Percentiles rank a stretch among this genome's conserved stretches.
Evolutionary conservation across 768 basidiomycete species (phyloP).

Genomic region (Mycena sanguinolenta): DNA sequence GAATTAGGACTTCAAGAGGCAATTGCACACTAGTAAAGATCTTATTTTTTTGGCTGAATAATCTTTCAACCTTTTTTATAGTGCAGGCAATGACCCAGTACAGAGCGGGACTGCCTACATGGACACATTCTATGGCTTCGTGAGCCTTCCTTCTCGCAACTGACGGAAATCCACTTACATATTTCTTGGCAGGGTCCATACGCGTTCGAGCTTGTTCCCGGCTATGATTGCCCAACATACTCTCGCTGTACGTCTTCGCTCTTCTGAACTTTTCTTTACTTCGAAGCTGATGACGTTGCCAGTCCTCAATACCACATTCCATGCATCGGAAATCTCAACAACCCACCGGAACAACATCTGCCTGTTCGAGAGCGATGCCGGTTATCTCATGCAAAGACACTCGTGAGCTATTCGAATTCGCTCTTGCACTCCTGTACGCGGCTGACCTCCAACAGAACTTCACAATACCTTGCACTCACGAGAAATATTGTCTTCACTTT

Average conservation of each 20-base stretch:
- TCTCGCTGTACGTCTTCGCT: constrained; percentile 48
- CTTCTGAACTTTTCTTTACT: background rate
- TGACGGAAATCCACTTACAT: background rate
- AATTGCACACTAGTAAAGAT: constrained; percentile 31
- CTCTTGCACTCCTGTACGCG: background rate
- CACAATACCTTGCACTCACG: constrained; percentile 35
- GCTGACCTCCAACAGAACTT: background rate
- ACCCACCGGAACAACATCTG: constrained; percentile 64
- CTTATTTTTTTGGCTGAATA: background rate
- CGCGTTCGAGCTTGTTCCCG: constrained; percentile 63
- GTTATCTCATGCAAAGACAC: constrained; percentile 42
- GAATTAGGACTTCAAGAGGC: constrained; percentile 52
- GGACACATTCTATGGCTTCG: constrained; percentile 47
- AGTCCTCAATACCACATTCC: constrained; percentile 63
- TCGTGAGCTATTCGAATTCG: constrained; percentile 15
- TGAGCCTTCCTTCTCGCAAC: constrained; percentile 34
- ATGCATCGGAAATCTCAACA: constrained; percentile 53
- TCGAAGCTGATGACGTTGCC: background rate
- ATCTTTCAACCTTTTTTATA: constrained; percentile 7
- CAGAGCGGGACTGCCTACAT: constrained; percentile 66
- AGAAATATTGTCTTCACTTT: constrained; percentile 40
- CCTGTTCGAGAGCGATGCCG: constrained; percentile 66
- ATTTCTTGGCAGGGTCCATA: constrained; percentile 58
- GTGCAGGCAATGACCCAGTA: constrained; percentile 65
- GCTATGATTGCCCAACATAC: constrained; percentile 68